These are phyloP conservation scores for Scenedesmus sp. DNA, from an alignment of 163 green algal species.

Conservation along the genomic window DNA sequence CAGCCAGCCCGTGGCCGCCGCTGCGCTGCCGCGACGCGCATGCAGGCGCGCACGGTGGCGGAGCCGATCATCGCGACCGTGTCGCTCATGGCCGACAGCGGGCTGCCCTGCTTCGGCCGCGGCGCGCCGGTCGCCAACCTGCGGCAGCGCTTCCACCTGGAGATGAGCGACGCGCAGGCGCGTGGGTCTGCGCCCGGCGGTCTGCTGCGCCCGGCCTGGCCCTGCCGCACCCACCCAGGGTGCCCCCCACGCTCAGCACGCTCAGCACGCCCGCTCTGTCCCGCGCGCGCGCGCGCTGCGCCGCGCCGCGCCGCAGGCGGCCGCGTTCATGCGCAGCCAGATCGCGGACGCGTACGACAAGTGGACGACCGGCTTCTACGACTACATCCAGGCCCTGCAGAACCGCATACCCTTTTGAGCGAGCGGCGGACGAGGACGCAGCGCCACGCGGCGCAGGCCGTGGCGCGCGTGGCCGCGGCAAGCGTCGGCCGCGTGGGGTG, in stretches of 20 bases:
- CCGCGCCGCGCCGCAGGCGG: conserved; percentile 58
- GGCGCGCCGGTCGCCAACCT: conserved; percentile 85
- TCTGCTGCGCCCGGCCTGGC: too few species aligned
- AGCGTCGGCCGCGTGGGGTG: too few species aligned
- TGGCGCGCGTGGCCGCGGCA: too few species aligned
- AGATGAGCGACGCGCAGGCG: conserved; percentile 83
- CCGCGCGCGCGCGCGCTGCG: too few species aligned
- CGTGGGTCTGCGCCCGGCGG: neutral
- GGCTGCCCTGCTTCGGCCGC: conserved; percentile 92
- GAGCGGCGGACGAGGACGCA: too few species aligned
- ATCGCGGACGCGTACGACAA: conserved; percentile 94
- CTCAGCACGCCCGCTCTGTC: neutral
- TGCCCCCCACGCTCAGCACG: too few species aligned
- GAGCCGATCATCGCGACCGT: conserved; percentile 85
- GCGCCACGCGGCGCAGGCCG: too few species aligned
- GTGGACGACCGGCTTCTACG: conserved; percentile 96
- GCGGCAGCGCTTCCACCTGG: conserved; percentile 84
- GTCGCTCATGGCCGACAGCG: conserved; percentile 87
- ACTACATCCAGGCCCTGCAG: conserved; percentile 84
- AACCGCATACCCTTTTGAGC: conserved; percentile 47
- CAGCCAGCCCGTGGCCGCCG: too few species aligned
- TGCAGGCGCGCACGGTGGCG: conserved; percentile 76
- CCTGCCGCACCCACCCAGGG: too few species aligned
- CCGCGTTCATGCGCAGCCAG: conserved; percentile 82
- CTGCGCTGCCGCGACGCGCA: neutral